Base-by-base conservation (phyloP, 2,329 filamentous ascomycete genomes). In the Trichophyton rubrum region DNA sequence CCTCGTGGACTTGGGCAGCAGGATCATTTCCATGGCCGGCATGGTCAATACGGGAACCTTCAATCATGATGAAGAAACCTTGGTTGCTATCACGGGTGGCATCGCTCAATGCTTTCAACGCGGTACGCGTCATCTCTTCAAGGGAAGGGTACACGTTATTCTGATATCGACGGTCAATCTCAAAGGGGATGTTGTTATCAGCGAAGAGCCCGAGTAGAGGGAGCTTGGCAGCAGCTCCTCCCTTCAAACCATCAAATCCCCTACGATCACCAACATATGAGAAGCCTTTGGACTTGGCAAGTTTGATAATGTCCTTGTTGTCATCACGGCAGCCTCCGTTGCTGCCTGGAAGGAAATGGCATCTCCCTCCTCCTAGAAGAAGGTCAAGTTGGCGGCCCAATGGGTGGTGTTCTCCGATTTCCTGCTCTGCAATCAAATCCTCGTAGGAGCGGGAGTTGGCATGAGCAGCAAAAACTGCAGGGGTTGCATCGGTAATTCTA, bases 31-130 rank as follows among this genome's bases (percentile, higher is more conserved):
- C 83, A 70, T 93, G 89, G 5, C 90, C 93, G 3, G 93, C 92
- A 71, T 99, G 93, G 69, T 99, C 93, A 68, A 99, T 97, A 47
- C 93, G 82, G 68, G 89, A 95, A 3, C 91, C 93, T 74, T 99
- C 93, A 63, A 99, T 95, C 92, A 99, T 96, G 67, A 99, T 79
- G 75, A 99, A 99, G 79, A 97, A 99, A 3, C 93, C 93, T 73
- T 95, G 85, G 47, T 97, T 90, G 64, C 83, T 90, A 69, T 91
- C 80, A 69, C 83, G 80, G 0, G 93, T 96, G 0, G 91, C 93
- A 62, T 85, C 84, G 64, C 87, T 87, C 24, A 99, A 82, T 1
- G 89, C 85, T 13, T 81, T 83, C 63, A 99, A 78, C 0, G 93
- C 92, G 15, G 89, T 89, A 66, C 82, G 80, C 7, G 92, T 84